phyloP scores from a whole-genome alignment of 306 rosid species.

The Urtica urens region DNA sequence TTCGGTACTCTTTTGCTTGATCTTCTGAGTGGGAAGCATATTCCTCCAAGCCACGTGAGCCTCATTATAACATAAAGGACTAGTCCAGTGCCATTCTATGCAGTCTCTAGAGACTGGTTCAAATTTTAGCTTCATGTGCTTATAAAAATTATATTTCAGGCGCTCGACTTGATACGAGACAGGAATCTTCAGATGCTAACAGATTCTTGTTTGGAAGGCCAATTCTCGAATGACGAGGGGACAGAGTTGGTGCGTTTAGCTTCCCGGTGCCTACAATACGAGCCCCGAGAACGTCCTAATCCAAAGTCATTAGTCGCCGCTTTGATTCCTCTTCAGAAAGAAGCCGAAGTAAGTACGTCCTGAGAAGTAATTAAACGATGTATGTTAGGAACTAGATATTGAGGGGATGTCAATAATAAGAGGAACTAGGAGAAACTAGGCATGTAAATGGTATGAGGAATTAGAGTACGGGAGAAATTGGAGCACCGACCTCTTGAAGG shows the following conservation, averaged over 20 bases:
- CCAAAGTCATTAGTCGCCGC: constrained; percentile 73
- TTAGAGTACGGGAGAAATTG: too few relatives aligned
- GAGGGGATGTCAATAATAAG: too few relatives aligned
- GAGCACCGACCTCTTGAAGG: too few relatives aligned
- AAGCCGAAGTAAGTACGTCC: constrained; percentile 51
- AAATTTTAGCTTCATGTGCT: constrained; percentile 16
- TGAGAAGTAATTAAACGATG: background rate
- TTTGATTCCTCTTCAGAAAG: constrained; percentile 83
- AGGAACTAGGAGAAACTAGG: too few relatives aligned
- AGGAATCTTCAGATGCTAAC: constrained; percentile 72
- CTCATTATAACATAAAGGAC: constrained; percentile 14
- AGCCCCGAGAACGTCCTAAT: constrained; percentile 94
- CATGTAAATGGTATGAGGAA: background rate
- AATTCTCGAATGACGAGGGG: constrained; percentile 82
- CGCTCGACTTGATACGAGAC: constrained; percentile 90
- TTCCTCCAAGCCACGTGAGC: constrained; percentile 98
- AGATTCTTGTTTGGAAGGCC: constrained; percentile 93
- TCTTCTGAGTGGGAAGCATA: constrained; percentile 95
- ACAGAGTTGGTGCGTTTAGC: constrained; percentile 89
- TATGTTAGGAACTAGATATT: background rate
- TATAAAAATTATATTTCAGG: constrained; percentile 42
- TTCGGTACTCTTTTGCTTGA: constrained; percentile 95
- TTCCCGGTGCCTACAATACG: constrained; percentile 80
- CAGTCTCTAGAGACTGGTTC: constrained; percentile 13
- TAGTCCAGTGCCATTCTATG: background rate